A percentile compares a stretch with the other conserved stretches of the same genome.
phyloP scores from a whole-genome alignment of 352 stramenopile genomes.

The Phytophthora citricola region DNA sequence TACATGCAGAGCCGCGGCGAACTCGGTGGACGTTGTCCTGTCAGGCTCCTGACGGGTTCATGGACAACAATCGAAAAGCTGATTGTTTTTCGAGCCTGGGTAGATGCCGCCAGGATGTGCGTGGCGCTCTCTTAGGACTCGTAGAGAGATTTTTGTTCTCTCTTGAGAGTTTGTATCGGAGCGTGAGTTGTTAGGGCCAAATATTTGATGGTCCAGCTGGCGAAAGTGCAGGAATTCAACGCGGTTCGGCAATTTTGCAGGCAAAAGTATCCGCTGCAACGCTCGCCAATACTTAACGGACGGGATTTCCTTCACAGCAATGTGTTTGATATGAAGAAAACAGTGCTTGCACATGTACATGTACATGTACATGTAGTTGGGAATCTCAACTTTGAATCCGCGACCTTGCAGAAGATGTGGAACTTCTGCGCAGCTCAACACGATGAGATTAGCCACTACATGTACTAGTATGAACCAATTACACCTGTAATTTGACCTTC shows the following conservation, averaged over 20 bases:
- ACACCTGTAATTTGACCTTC: not conserved
- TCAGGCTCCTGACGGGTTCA: not conserved
- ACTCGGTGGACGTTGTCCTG: not conserved
- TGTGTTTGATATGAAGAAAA: too few species aligned
- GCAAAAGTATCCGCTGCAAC: constrained; percentile 1
- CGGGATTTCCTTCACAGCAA: too few species aligned
- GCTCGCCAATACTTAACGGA: too few species aligned
- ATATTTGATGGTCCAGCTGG: not conserved
- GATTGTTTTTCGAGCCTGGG: not conserved
- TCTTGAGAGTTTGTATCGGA: not conserved
- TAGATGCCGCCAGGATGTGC: not conserved
- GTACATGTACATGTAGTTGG: too few species aligned
- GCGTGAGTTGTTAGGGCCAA: not conserved
- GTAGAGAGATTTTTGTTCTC: not conserved
- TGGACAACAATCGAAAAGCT: not conserved
- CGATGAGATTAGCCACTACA: constrained; percentile 10
- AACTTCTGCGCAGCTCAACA: constrained; percentile 5
- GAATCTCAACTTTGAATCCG: too few species aligned
- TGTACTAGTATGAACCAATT: not conserved
- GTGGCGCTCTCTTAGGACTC: not conserved
- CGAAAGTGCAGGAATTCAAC: constrained; percentile 3
- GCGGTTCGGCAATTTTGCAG: not conserved
- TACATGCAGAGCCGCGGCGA: not conserved
- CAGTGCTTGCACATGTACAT: too few species aligned
- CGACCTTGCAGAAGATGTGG: not conserved